These are phyloP conservation scores for Aspergillus ochraceus DNA, from an alignment of 2,329 filamentous ascomycete species.

Conservation along the genomic window DNA sequence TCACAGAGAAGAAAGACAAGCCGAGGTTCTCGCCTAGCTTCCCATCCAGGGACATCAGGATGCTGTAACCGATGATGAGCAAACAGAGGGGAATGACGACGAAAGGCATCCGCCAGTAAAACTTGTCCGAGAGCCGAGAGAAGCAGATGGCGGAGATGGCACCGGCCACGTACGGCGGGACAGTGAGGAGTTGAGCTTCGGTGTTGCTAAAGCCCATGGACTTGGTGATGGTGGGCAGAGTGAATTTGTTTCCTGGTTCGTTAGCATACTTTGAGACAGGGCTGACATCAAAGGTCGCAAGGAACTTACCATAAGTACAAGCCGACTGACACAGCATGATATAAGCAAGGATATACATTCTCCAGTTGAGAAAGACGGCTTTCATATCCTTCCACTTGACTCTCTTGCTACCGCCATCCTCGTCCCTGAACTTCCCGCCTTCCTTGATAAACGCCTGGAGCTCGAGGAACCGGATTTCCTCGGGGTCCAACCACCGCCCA, in stretches of 20 bases:
- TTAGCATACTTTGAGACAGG: conserved; percentile 12
- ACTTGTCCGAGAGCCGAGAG: conserved; percentile 22
- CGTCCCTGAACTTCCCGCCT: conserved; percentile 6
- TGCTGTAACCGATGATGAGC: conserved; percentile 17
- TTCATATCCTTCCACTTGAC: conserved; percentile 8
- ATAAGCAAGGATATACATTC: conserved; percentile 26
- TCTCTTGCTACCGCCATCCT: neutral
- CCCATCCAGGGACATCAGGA: conserved; percentile 24
- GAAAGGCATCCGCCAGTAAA: conserved; percentile 28
- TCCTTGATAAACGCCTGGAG: conserved; percentile 14
- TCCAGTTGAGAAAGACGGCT: conserved; percentile 11
- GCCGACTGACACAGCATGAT: conserved; percentile 27
- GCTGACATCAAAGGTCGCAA: neutral
- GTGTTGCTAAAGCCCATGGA: conserved; percentile 37
- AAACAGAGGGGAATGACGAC: conserved; percentile 18
- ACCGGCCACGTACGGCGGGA: conserved; percentile 28
- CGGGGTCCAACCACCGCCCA: conserved; percentile 37
- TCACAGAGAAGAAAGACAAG: conserved; percentile 23
- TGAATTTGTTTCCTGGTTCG: conserved; percentile 35
- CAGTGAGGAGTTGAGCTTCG: conserved; percentile 33
- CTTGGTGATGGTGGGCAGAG: conserved; percentile 39
- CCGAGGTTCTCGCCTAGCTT: conserved; percentile 20
- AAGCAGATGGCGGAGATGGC: conserved; percentile 25
- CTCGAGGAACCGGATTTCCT: conserved; percentile 31
- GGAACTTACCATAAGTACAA: conserved; percentile 21